Conservation (phyloP, 179 eudicot species). For the Monotropa hypopitys region DNA sequence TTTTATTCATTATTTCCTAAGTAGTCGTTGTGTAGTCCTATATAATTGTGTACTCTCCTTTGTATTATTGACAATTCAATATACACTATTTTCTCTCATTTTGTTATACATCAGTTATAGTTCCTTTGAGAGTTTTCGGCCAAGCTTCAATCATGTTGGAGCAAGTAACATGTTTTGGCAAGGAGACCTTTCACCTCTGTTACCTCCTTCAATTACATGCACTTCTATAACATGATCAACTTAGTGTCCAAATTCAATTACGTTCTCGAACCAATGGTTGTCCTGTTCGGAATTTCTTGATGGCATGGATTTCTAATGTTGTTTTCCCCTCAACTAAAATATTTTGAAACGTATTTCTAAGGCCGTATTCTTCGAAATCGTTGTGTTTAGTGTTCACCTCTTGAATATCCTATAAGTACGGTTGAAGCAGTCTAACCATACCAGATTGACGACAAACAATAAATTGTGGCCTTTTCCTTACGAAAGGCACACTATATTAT, state of each 20-base stretch:
- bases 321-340: not conserved
- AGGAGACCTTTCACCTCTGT: not conserved
- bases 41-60: too few species aligned
- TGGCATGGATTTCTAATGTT: not conserved
- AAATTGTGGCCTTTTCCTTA: not conserved
- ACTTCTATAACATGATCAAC: not conserved
- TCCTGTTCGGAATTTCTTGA: not conserved
- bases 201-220: not conserved
- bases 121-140: not conserved
- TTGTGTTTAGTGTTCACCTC: not conserved
- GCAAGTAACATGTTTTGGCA: not conserved
- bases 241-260: not conserved
- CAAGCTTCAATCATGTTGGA: constrained; percentile 4
- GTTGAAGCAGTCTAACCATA: not conserved
- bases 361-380: not conserved
- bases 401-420: not conserved
- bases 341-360: not conserved
- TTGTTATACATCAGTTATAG: not conserved
- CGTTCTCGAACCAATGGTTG: not conserved
- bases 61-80: too few species aligned
- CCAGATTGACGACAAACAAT: not conserved
- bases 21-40: too few species aligned
- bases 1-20: too few species aligned
- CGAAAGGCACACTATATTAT: not conserved
- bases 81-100: too few species aligned